A percentile compares a stretch with the other conserved stretches of the same genome.
phyloP scores from a whole-genome alignment of 768 basidiomycete genomes.

The Boletus fagicola region DNA sequence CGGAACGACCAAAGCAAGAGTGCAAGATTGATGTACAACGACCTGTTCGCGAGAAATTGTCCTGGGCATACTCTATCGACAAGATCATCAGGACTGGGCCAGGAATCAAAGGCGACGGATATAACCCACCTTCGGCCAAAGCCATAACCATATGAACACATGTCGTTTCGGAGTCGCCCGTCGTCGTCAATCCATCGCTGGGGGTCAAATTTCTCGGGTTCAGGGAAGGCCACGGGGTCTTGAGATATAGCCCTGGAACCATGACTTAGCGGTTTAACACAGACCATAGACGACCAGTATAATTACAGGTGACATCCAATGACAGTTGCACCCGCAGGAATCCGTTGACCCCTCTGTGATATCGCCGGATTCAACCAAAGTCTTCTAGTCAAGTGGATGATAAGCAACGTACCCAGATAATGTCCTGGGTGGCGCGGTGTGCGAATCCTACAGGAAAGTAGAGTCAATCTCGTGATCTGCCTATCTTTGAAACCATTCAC shows the following conservation, averaged over 20 bases:
- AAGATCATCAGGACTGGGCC: not conserved
- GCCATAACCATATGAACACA: conserved; percentile 48
- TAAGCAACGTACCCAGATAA: conserved; percentile 48
- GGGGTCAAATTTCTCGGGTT: conserved; percentile 51
- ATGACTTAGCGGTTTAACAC: not conserved
- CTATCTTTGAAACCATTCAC: conserved; percentile 5
- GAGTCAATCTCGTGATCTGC: not conserved
- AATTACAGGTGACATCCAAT: conserved; percentile 20
- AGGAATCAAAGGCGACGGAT: not conserved
- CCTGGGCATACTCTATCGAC: conserved; percentile 55
- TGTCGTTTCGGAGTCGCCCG: conserved; percentile 42
- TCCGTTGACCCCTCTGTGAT: conserved; percentile 19
- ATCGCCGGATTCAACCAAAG: conserved; percentile 36
- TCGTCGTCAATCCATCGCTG: conserved; percentile 49
- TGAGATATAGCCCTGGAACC: conserved; percentile 21
- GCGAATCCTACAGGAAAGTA: conserved; percentile 40
- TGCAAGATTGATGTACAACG: conserved; percentile 58
- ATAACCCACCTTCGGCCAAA: conserved; percentile 42
- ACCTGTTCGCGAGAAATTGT: conserved; percentile 47
- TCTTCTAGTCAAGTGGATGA: too few relatives aligned
- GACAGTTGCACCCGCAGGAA: conserved; percentile 24
- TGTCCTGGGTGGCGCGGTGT: conserved; percentile 60
- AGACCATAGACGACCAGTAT: not conserved
- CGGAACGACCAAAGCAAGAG: conserved; percentile 62
- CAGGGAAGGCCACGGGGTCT: conserved; percentile 24